These are phyloP conservation scores for Phoenix roebelenii DNA, from an alignment of 176 grass and related monocot genomes.

Conservation along the genomic window DNA sequence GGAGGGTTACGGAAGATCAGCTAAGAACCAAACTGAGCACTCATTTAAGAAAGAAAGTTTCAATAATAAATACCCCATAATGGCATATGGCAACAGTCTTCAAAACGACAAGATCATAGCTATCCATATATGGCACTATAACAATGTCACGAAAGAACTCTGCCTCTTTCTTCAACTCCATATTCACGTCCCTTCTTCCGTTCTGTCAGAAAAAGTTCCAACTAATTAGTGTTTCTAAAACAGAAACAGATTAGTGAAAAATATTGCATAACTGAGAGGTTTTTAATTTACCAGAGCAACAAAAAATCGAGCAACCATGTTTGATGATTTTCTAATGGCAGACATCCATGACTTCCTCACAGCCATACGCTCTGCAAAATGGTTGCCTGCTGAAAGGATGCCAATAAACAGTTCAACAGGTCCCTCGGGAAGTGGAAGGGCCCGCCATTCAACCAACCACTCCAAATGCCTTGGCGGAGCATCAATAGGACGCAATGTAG, in stretches of 20 bases:
- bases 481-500: conserved; percentile 52
- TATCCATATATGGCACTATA: conserved; percentile 68
- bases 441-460: conserved; percentile 47
- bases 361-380: conserved; percentile 77
- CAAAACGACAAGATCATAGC: conserved; percentile 74
- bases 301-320: conserved; percentile 55
- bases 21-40: too few relatives aligned
- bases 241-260: neutral
- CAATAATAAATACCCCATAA: conserved; percentile 46
- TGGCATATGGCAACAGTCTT: conserved; percentile 86
- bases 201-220: conserved; percentile 34
- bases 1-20: neutral
- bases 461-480: conserved; percentile 51
- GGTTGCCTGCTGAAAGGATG: conserved; percentile 69
- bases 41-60: neutral
- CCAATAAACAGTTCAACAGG: conserved; percentile 76
- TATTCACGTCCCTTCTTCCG: conserved; percentile 65
- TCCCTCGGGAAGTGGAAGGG: conserved; percentile 35
- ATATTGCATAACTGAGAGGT: neutral
- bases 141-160: conserved; percentile 86
- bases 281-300: conserved; percentile 65
- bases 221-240: conserved; percentile 9
- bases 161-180: conserved; percentile 59
- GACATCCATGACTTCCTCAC: conserved; percentile 89
- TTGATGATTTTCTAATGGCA: conserved; percentile 35